Conservation (phyloP, 176 grass and related monocot species). For the Ensete ventricosum region DNA sequence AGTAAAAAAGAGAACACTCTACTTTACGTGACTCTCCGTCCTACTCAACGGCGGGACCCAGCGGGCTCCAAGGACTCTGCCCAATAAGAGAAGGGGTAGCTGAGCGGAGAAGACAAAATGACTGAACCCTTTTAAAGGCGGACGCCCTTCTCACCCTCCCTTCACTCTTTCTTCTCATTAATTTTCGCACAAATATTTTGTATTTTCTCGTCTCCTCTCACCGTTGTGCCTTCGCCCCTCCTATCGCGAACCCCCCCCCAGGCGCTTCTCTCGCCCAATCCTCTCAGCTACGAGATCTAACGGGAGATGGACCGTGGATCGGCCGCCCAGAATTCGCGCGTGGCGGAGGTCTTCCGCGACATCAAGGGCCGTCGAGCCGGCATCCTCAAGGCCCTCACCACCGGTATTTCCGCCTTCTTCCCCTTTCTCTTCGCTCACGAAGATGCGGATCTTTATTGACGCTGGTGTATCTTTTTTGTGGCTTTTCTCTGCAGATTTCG, state of each 20-base stretch:
- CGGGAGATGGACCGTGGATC: constrained; percentile 4
- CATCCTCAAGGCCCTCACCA: constrained; percentile 10
- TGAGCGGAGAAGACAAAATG: too few species aligned
- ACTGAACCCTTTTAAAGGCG: too few species aligned
- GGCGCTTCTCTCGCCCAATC: background rate
- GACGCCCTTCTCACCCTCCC: background rate
- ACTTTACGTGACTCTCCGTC: too few species aligned
- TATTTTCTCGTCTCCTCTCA: background rate
- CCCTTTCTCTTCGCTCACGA: background rate
- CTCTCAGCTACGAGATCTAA: background rate
- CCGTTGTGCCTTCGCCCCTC: background rate
- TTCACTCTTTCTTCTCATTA: background rate
- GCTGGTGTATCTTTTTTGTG: background rate
- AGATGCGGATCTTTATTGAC: background rate
- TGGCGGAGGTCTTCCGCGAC: constrained; percentile 10
- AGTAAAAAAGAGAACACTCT: too few species aligned
- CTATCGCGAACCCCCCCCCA: background rate
- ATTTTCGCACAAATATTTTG: background rate
- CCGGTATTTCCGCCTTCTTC: background rate
- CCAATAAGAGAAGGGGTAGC: too few species aligned
- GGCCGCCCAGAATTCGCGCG: background rate
- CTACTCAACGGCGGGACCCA: too few species aligned
- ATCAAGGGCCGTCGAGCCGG: constrained; percentile 6
- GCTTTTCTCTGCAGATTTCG: background rate
- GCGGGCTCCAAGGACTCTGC: accelerated